These are phyloP conservation scores for Leccinum longicurvipes DNA, from an alignment of 768 basidiomycete species.

Conservation along the genomic window DNA sequence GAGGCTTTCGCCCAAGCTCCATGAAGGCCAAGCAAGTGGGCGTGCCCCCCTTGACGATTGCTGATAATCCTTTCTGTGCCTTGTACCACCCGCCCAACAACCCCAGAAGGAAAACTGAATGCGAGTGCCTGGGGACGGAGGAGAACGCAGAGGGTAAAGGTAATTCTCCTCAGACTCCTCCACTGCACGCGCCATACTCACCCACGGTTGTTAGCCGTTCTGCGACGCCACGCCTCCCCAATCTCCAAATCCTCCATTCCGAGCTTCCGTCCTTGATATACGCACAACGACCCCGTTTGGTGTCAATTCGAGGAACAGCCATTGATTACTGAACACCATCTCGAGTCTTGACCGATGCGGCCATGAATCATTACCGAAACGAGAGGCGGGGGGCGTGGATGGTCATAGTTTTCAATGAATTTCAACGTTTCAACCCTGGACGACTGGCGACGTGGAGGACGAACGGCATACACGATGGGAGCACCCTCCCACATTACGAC, in stretches of 20 bases:
- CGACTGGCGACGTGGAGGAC: neutral
- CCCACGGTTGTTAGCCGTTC: constrained; percentile 55
- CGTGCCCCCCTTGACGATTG: constrained; percentile 16
- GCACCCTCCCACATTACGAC: constrained; percentile 5
- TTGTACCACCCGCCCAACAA: no score
- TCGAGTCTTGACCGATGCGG: constrained; percentile 54
- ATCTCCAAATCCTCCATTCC: constrained; percentile 61
- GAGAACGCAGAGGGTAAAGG: no score
- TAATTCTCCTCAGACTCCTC: neutral
- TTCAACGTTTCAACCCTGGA: constrained; percentile 33
- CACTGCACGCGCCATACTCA: constrained; percentile 14
- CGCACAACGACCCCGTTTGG: constrained; percentile 65
- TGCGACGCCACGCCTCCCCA: constrained; percentile 64
- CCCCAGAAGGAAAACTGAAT: neutral
- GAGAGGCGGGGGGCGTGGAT: constrained; percentile 56
- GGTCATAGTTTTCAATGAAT: constrained; percentile 72
- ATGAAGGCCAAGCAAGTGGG: neutral
- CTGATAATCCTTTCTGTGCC: no score
- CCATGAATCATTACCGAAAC: constrained; percentile 58
- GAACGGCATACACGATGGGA: constrained; percentile 18
- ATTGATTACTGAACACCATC: constrained; percentile 26
- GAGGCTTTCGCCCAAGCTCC: neutral
- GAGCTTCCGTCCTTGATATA: constrained; percentile 77
- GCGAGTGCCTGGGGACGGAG: neutral
- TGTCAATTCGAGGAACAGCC: constrained; percentile 53